Conservation (phyloP, 2,329 filamentous ascomycete species). For the Sarocladium kiliense region DNA sequence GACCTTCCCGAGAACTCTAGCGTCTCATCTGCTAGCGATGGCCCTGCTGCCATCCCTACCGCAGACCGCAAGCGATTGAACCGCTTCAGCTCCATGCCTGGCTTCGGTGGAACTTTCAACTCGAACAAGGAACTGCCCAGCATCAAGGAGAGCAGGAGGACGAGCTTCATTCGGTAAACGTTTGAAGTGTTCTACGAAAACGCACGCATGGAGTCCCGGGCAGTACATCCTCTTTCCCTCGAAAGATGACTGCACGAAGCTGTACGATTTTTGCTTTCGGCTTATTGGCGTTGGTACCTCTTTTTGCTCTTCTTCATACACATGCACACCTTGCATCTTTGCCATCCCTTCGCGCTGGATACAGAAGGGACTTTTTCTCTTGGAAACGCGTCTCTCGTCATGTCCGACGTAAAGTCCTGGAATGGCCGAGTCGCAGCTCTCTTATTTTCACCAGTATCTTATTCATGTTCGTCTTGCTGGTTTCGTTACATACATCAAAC, state of each 20-base stretch:
- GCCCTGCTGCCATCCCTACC: constrained; percentile 13
- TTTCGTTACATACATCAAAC: not conserved
- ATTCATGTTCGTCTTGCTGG: not conserved
- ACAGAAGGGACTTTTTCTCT: not conserved
- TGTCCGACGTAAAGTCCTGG: not conserved
- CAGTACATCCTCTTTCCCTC: too few relatives aligned
- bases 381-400: not conserved
- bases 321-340: not conserved
- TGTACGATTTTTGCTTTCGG: constrained; percentile 7
- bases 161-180: constrained; percentile 30
- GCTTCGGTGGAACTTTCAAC: constrained; percentile 38
- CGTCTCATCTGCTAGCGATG: constrained; percentile 12
- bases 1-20: constrained; percentile 11
- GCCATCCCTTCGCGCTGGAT: not conserved
- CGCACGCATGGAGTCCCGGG: not conserved
- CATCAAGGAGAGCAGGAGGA: constrained; percentile 33
- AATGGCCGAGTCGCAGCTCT: not conserved
- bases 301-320: not conserved
- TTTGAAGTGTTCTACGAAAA: not conserved
- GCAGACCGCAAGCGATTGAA: constrained; percentile 42
- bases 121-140: constrained; percentile 27
- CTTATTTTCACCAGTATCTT: not conserved
- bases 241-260: not conserved
- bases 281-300: not conserved
- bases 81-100: constrained; percentile 52